Percentiles rank a stretch among this genome's conserved stretches.
Conservation (phyloP, 345 rosid genomes). For the sweet orange (Citrus sinensis) region DVS_A1.0 CM039162.1:3201501-3202000, state of each 20-base stretch:
- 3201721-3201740: neutral
- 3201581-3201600: neutral
- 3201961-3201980: neutral
- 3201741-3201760: too few relatives aligned
- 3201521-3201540: too few relatives aligned
- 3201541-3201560: neutral
- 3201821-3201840: neutral
- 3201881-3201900: conserved; percentile 2
- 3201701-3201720: neutral
- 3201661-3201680: neutral
- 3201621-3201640: neutral
- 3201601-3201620: neutral
- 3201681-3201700: neutral
- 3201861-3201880: too few relatives aligned
- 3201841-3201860: too few relatives aligned
- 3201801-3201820: neutral
- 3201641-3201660: neutral
- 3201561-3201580: neutral
- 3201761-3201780: too few relatives aligned
- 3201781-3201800: neutral
- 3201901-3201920: neutral
- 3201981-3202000: neutral
- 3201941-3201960: conserved; percentile 3
- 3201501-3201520: neutral
- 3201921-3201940: neutral